A percentile compares a stretch with the other conserved stretches of the same genome.
phyloP scores from a whole-genome alignment of 2,329 filamentous ascomycete species.

The Ophiostoma pallidulum region DNA sequence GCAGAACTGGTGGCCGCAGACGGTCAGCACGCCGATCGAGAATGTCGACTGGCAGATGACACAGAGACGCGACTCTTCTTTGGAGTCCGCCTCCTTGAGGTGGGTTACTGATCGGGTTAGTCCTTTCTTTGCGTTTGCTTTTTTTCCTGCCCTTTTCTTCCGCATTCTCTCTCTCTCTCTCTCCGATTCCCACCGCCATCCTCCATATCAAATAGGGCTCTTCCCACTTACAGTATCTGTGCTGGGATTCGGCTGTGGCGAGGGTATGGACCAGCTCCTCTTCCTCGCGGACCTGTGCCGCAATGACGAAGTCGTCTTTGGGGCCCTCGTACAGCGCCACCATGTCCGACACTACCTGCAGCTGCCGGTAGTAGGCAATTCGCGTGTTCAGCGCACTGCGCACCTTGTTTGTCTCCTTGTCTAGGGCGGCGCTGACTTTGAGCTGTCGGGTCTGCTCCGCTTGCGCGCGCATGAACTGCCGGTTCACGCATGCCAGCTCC shows the following conservation, averaged over 20 bases:
- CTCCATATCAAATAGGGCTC: too few species aligned
- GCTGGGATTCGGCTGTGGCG: constrained; percentile 57
- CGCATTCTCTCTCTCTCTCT: too few species aligned
- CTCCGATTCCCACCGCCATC: too few species aligned
- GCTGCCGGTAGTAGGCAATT: constrained; percentile 80
- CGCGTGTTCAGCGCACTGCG: constrained; percentile 73
- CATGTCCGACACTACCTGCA: constrained; percentile 84
- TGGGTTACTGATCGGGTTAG: constrained; percentile 48
- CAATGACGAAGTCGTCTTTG: constrained; percentile 41
- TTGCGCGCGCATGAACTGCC: constrained; percentile 53
- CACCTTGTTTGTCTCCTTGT: constrained; percentile 68
- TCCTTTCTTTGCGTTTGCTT: background rate
- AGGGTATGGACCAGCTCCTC: constrained; percentile 47
- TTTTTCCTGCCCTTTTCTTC: too few species aligned
- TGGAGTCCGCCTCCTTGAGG: constrained; percentile 48
- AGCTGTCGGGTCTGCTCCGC: constrained; percentile 40
- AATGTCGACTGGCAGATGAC: constrained; percentile 77
- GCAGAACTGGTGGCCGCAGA: constrained; percentile 89
- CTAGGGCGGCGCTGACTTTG: constrained; percentile 39
- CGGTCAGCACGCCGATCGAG: constrained; percentile 68
- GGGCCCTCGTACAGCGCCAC: constrained; percentile 65
- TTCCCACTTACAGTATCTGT: constrained; percentile 57
- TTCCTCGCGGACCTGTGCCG: constrained; percentile 36
- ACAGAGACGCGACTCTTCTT: constrained; percentile 59
- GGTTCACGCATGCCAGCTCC: constrained; percentile 57